Base-by-base conservation (phyloP, 768 basidiomycete species). In the Russula emetica region DNA sequence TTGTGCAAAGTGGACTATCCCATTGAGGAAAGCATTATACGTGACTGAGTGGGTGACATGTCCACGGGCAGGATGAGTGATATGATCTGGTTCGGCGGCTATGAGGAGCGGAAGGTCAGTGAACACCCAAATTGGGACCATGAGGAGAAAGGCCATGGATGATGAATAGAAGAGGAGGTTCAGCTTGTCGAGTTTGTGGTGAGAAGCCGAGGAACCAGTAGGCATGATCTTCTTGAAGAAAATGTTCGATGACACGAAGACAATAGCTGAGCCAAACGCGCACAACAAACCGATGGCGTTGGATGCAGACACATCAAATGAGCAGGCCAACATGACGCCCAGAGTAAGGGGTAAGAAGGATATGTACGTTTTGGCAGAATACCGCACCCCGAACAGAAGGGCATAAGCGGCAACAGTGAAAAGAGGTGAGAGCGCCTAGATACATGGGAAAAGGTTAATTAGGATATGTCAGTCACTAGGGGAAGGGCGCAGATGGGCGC, bases 181-280 rank as follows among this genome's bases (percentile, higher is more conserved):
- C 70, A 98, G 83, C 79, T 98, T 98, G 82, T 99, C 97, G 38
- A 99, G 83, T 75, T 93, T 94, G 72, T 89, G 88, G 4, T 82
- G 75, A 1, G 79, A 75, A 62, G 71, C 71, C 40, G 65, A 68
- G 36, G 77, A 76, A 24, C 78, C 76, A 9, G 70, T 66, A 2
- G 97, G 97, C 83, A 99, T 88, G 67, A 98, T 87, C 79, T 96
- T 98, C 78, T 99, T 99, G 83, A 96, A 98, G 75, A 95, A 97
- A 70, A 99, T 98, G 76, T 99, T 99, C 67, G 94, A 95, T 69
- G 89, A 90, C 66, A 99, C 97, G 73, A 99, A 98, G 68, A 99
- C 87, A 62, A 99, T 77, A 34, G 97, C 97, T 13, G 94, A 97
- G 18, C 96, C 96, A 71, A 99, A 94, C 3, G 97, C 96, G 74